These are phyloP conservation scores for Porogramme epimiltina DNA, from an alignment of 1,284 basidiomycete species.

Conservation along the genomic window DNA sequence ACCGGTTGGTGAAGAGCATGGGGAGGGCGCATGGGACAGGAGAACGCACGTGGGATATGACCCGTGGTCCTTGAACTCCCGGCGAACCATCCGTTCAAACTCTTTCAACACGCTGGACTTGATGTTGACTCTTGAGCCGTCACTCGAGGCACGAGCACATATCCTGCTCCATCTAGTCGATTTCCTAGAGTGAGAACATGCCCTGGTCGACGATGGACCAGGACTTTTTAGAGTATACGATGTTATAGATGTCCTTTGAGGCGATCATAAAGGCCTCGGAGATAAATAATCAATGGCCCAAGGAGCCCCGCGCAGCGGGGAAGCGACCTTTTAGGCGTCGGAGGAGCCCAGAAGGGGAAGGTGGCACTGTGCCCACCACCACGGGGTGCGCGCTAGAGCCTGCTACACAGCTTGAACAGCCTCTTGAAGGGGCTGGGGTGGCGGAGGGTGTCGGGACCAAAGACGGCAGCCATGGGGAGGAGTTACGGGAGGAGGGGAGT, in stretches of 20 bases:
- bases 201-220: constrained; percentile 94
- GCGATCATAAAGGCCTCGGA: constrained; percentile 95
- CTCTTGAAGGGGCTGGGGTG: too few relatives aligned
- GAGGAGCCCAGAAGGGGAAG: constrained; percentile 89
- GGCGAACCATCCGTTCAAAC: constrained; percentile 64
- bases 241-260: constrained; percentile 90
- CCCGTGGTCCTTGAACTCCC: constrained; percentile 59
- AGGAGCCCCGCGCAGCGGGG: constrained; percentile 91
- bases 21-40: constrained; percentile 53
- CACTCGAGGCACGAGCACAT: constrained; percentile 93
- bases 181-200: constrained; percentile 88
- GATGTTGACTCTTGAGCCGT: constrained; percentile 85
- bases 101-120: constrained; percentile 64
- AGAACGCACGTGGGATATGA: constrained; percentile 63
- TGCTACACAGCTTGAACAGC: constrained; percentile 23
- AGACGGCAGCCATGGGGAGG: background rate
- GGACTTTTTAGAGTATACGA: constrained; percentile 95
- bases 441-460: too few relatives aligned
- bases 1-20: constrained; percentile 47
- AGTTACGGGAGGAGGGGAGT: too few relatives aligned
- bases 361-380: constrained; percentile 51
- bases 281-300: constrained; percentile 89
- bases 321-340: constrained; percentile 89
- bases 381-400: constrained; percentile 14
- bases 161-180: constrained; percentile 96